These are phyloP conservation scores for Phytophthora multivora DNA, from an alignment of 352 stramenopile species.

Conservation along the genomic window DNA sequence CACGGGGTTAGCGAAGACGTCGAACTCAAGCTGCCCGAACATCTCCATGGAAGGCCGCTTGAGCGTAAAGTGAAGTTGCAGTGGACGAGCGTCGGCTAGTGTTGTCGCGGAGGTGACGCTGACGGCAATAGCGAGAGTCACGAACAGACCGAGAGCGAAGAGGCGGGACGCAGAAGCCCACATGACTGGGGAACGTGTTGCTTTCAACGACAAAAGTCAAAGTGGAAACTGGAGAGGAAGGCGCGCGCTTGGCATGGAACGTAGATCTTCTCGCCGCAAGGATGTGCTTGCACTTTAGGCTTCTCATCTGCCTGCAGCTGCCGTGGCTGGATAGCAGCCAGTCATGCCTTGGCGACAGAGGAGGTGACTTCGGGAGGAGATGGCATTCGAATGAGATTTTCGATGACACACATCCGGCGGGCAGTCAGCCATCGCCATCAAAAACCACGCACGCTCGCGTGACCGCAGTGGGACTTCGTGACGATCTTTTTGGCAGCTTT, in stretches of 20 bases:
- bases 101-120: slow-evolving; percentile 5
- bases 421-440: slow-evolving; percentile 16
- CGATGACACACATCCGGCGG: slow-evolving; percentile 12
- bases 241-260: not conserved
- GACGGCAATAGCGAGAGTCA: slow-evolving; percentile 8
- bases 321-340: slow-evolving; percentile 9
- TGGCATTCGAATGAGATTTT: slow-evolving; percentile 5
- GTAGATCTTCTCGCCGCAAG: not conserved
- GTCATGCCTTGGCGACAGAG: slow-evolving; percentile 10
- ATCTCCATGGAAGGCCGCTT: slow-evolving; percentile 43
- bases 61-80: slow-evolving; percentile 36
- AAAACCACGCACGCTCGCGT: slow-evolving; percentile 8
- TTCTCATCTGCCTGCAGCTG: slow-evolving; percentile 19
- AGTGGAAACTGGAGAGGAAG: slow-evolving; percentile 11
- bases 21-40: slow-evolving; percentile 33
- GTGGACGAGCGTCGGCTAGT: slow-evolving; percentile 29
- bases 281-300: slow-evolving; percentile 12
- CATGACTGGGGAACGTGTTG: slow-evolving; percentile 10
- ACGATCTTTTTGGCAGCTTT: slow-evolving; percentile 17
- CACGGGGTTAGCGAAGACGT: slow-evolving; percentile 42
- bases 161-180: not conserved
- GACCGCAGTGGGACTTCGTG: slow-evolving; percentile 11
- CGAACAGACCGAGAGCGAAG: slow-evolving; percentile 5
- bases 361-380: slow-evolving; percentile 1
- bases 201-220: slow-evolving; percentile 13